Evolutionary conservation across 495 filamentous ascomycete species (phyloP).

Genomic region (Trichoderma gamsii): DNA sequence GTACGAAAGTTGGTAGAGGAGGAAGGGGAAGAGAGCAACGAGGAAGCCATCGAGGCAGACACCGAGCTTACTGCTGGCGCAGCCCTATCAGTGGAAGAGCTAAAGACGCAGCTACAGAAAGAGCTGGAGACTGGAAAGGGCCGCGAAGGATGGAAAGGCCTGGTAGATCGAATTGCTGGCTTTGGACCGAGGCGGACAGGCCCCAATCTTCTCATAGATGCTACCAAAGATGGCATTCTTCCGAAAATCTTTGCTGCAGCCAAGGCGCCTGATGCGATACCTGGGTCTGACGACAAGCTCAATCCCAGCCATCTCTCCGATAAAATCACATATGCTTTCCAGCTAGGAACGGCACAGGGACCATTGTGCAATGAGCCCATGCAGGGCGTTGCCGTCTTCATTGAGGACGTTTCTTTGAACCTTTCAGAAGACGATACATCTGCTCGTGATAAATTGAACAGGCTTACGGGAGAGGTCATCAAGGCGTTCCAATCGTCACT

Average conservation of each 20-base stretch:
- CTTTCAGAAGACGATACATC: conserved; percentile 50
- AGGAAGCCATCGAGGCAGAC: conserved; percentile 38
- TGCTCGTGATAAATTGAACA: conserved; percentile 62
- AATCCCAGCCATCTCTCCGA: conserved; percentile 72
- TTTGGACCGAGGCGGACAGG: conserved; percentile 85
- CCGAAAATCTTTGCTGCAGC: conserved; percentile 61
- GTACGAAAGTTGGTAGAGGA: conserved; percentile 39
- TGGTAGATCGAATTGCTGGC: conserved; percentile 74
- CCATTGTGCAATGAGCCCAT: conserved; percentile 91
- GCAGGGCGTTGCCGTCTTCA: conserved; percentile 85
- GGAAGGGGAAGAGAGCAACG: conserved; percentile 34
- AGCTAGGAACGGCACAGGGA: conserved; percentile 81
- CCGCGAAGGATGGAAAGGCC: conserved; percentile 67
- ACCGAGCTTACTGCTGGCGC: conserved; percentile 44
- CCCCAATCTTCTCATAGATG: conserved; percentile 85
- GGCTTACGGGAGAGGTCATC: conserved; percentile 86
- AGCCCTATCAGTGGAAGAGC: conserved; percentile 62
- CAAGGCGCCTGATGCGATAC: conserved; percentile 24
- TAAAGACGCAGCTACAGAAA: conserved; percentile 63
- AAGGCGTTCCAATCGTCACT: conserved; percentile 82
- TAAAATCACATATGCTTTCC: conserved; percentile 88
- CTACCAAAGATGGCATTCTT: conserved; percentile 65
- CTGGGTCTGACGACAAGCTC: conserved; percentile 45
- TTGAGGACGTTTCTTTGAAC: conserved; percentile 68
- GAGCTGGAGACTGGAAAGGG: conserved; percentile 60